These are phyloP conservation scores for Austroboletus festivus DNA, from an alignment of 768 basidiomycete species.

Conservation along the genomic window DNA sequence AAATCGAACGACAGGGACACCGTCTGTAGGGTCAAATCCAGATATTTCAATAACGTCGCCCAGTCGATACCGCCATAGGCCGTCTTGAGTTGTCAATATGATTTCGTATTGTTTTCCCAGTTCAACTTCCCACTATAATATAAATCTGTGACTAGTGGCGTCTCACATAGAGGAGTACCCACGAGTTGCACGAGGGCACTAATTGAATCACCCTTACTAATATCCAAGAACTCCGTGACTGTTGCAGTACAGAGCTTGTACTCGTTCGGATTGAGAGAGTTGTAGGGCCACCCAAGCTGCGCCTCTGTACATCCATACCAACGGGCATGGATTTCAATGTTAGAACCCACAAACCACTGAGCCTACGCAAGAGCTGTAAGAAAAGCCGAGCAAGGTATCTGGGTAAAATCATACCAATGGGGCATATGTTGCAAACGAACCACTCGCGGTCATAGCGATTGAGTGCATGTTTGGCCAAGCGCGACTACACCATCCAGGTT, in stretches of 20 bases:
- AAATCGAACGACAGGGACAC: background rate
- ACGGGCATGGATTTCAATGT: background rate
- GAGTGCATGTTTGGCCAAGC: constrained; percentile 13
- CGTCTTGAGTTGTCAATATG: too few relatives aligned
- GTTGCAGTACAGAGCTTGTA: background rate
- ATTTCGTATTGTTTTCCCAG: background rate
- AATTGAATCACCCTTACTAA: background rate
- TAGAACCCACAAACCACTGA: constrained; percentile 12
- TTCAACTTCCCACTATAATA: background rate
- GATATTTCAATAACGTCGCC: too few relatives aligned
- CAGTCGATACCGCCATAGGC: too few relatives aligned
- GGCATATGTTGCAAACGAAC: constrained; percentile 10
- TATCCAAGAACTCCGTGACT: constrained; percentile 17
- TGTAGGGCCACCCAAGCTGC: constrained; percentile 2
- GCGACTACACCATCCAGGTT: constrained; percentile 8
- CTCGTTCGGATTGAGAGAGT: background rate
- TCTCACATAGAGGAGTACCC: background rate
- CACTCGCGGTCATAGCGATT: constrained; percentile 6
- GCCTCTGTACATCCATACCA: constrained; percentile 7
- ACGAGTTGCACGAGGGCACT: background rate
- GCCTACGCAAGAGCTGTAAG: constrained; percentile 4
- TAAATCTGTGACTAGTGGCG: background rate
- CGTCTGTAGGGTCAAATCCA: too few relatives aligned
- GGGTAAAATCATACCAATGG: constrained; percentile 5
- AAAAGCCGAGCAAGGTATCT: too few relatives aligned